Percentiles rank a stretch among this genome's conserved stretches.
Evolutionary conservation across 805 yeast genomes (phyloP).

Genomic region (Candida quercuum): DNA sequence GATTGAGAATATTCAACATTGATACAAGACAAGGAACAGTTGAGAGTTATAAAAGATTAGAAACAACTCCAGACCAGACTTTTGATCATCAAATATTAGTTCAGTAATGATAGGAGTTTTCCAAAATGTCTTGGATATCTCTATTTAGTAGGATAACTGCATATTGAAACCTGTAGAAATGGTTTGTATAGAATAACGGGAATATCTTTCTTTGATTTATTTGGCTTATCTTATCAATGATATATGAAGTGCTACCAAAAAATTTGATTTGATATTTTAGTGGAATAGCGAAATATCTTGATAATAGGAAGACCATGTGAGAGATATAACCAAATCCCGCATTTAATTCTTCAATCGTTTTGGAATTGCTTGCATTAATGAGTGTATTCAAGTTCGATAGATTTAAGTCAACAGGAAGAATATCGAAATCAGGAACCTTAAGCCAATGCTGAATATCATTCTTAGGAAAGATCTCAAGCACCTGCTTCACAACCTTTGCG

Average conservation of each 20-base stretch:
- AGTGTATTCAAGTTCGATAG: slow-evolving; percentile 9
- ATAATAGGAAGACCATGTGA: slow-evolving; percentile 26
- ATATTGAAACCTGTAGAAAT: slow-evolving; percentile 33
- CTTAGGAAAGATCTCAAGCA: slow-evolving; percentile 28
- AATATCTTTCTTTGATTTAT: slow-evolving; percentile 27
- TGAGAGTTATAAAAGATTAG: slow-evolving; percentile 69
- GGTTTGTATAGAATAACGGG: slow-evolving; percentile 36
- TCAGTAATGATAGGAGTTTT: slow-evolving; percentile 13
- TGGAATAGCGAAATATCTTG: slow-evolving; percentile 30
- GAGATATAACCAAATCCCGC: slow-evolving; percentile 31
- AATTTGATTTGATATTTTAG: slow-evolving; percentile 33
- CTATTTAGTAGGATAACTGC: slow-evolving; percentile 31
- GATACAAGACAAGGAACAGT: slow-evolving; percentile 41
- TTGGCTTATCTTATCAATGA: slow-evolving; percentile 31
- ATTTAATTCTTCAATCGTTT: slow-evolving; percentile 22
- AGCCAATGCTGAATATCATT: slow-evolving; percentile 17
- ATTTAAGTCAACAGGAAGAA: slow-evolving; percentile 18
- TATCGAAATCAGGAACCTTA: slow-evolving; percentile 20
- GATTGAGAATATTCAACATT: slow-evolving; percentile 68
- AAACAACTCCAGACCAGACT: slow-evolving; percentile 42
- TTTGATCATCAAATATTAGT: slow-evolving; percentile 40
- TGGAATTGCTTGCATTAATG: slow-evolving; percentile 10
- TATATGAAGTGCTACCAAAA: slow-evolving; percentile 35
- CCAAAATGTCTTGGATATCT: slow-evolving; percentile 30
- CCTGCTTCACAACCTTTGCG: slow-evolving; percentile 17